These are phyloP conservation scores for Penicillium thymicola DNA, from an alignment of 2,329 filamentous ascomycete genomes.

Conservation along the genomic window DNA sequence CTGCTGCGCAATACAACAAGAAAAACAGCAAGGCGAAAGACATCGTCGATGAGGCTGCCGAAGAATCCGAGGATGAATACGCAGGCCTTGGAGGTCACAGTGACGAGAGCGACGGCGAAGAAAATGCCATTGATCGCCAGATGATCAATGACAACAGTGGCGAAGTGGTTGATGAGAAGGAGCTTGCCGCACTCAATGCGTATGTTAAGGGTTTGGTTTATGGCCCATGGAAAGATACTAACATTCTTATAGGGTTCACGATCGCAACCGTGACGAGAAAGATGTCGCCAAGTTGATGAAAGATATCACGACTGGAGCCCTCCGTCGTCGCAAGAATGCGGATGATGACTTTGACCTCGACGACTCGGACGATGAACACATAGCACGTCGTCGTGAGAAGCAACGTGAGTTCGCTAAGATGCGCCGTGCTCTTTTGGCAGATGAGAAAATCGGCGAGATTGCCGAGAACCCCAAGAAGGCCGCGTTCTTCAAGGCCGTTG, in stretches of 20 bases:
- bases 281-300: slow-evolving; percentile 87
- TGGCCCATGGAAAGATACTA: slow-evolving; percentile 15
- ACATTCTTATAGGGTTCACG: slow-evolving; percentile 61
- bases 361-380: slow-evolving; percentile 79
- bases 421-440: slow-evolving; percentile 80
- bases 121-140: slow-evolving; percentile 71
- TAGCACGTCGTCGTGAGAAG: slow-evolving; percentile 75
- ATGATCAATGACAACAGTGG: slow-evolving; percentile 87
- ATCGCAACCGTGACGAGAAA: slow-evolving; percentile 77
- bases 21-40: slow-evolving; percentile 83
- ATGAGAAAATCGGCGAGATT: slow-evolving; percentile 88
- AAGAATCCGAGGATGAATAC: slow-evolving; percentile 98
- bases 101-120: slow-evolving; percentile 77
- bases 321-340: slow-evolving; percentile 72
- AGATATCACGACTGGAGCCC: slow-evolving; percentile 83
- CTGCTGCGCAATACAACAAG: slow-evolving; percentile 64
- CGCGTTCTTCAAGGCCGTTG: slow-evolving; percentile 86
- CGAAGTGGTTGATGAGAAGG: slow-evolving; percentile 73
- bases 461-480: slow-evolving; percentile 83
- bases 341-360: slow-evolving; percentile 79
- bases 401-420: slow-evolving; percentile 86
- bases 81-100: slow-evolving; percentile 86
- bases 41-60: slow-evolving; percentile 88
- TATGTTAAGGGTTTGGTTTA: slow-evolving; percentile 52
- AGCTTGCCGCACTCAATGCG: slow-evolving; percentile 84